Evolutionary conservation across 371 early-diverging fungal species (phyloP).

Genomic region (Lichtheimia ornata): DNA sequence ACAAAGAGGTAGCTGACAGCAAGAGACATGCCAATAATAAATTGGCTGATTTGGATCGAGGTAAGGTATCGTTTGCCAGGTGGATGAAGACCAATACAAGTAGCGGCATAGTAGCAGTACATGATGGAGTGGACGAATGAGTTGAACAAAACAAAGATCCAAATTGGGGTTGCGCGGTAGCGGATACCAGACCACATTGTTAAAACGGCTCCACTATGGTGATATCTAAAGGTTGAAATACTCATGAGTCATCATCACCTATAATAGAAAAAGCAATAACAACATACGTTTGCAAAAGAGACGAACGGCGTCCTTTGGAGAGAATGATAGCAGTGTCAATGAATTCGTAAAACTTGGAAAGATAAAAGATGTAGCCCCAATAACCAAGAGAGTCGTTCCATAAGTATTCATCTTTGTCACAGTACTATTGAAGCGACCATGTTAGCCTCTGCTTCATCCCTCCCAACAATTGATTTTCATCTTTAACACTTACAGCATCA

Average conservation of each 20-base stretch:
- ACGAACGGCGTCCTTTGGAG: slow-evolving; percentile 77
- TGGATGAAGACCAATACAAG: slow-evolving; percentile 75
- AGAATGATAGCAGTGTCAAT: slow-evolving; percentile 87
- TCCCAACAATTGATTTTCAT: background rate
- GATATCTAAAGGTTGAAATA: slow-evolving; percentile 44
- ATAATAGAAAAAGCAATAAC: no score
- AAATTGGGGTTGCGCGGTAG: slow-evolving; percentile 75
- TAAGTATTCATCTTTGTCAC: slow-evolving; percentile 65
- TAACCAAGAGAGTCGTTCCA: slow-evolving; percentile 77
- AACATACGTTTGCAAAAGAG: slow-evolving; percentile 69
- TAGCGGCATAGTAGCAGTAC: slow-evolving; percentile 86
- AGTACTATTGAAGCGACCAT: slow-evolving; percentile 44
- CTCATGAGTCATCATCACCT: no score
- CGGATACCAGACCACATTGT: slow-evolving; percentile 72
- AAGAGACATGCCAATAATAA: slow-evolving; percentile 75
- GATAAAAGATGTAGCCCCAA: slow-evolving; percentile 83
- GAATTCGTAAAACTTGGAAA: slow-evolving; percentile 88
- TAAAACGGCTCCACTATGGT: slow-evolving; percentile 86
- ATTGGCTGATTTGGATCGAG: slow-evolving; percentile 86
- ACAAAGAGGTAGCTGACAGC: slow-evolving; percentile 72
- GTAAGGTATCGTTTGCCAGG: slow-evolving; percentile 87
- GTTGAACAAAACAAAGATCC: slow-evolving; percentile 88
- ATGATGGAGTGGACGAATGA: slow-evolving; percentile 91
- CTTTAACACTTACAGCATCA: slow-evolving; percentile 51
- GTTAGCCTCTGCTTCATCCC: no score